phyloP scores from a whole-genome alignment of 345 rosid species.

The Hypericum androsaemum region DNA sequence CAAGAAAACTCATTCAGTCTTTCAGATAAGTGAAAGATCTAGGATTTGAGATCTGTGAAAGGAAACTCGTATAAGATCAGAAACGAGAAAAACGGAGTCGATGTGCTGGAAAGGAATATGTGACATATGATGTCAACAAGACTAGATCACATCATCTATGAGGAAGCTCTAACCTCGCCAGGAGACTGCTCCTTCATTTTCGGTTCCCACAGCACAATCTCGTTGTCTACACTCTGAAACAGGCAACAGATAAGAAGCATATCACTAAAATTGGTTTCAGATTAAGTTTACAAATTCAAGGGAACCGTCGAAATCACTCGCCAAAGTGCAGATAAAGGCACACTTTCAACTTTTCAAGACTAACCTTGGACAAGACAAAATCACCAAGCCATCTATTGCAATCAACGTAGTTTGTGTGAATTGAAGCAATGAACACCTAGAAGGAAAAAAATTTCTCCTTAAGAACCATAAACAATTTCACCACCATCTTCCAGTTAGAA shows the following conservation, averaged over 20 bases:
- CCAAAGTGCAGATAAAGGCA: neutral
- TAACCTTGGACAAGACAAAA: slow-evolving; percentile 83
- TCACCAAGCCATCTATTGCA: slow-evolving; percentile 97
- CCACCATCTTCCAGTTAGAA: neutral
- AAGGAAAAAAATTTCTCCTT: slow-evolving; percentile 11
- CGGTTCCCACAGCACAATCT: slow-evolving; percentile 91
- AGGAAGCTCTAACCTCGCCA: slow-evolving; percentile 59
- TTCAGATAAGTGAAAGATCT: neutral
- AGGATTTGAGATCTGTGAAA: no score
- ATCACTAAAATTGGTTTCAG: neutral
- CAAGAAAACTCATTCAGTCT: neutral
- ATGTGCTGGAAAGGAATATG: neutral
- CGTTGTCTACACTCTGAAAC: slow-evolving; percentile 92
- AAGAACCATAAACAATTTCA: slow-evolving; percentile 1
- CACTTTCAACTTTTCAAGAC: neutral
- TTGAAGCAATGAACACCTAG: slow-evolving; percentile 88
- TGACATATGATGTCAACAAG: neutral
- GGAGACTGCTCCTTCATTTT: slow-evolving; percentile 94
- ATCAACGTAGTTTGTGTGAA: slow-evolving; percentile 90
- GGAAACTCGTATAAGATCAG: neutral
- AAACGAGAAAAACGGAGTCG: neutral
- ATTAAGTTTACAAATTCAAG: neutral
- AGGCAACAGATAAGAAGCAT: slow-evolving; percentile 3
- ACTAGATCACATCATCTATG: neutral
- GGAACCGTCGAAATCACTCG: no score